These are phyloP conservation scores for Phaffomyces thermotolerans DNA, from an alignment of 805 yeast species.

Conservation along the genomic window DNA sequence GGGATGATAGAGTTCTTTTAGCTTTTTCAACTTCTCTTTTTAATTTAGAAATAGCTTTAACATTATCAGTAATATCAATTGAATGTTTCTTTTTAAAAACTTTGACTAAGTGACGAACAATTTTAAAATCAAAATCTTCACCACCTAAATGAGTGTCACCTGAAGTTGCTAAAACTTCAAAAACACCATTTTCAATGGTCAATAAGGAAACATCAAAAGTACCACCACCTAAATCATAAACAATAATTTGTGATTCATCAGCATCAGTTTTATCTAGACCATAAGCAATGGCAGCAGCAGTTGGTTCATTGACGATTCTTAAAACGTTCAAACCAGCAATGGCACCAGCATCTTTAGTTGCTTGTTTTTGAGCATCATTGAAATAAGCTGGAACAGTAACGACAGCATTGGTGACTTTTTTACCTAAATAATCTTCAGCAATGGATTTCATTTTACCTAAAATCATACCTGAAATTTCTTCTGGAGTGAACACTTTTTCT, in stretches of 20 bases:
- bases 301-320: conserved; percentile 89
- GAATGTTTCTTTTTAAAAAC: conserved; percentile 88
- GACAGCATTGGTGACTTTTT: conserved; percentile 79
- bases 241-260: conserved; percentile 77
- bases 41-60: conserved; percentile 84
- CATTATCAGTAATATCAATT: conserved; percentile 74
- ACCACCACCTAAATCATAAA: conserved; percentile 97
- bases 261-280: conserved; percentile 78
- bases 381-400: conserved; percentile 92
- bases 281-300: conserved; percentile 97
- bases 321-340: conserved; percentile 85
- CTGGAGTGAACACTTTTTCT: conserved; percentile 76
- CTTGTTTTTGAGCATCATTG: conserved; percentile 92
- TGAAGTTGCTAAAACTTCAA: conserved; percentile 88
- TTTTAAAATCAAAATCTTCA: conserved; percentile 89
- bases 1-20: conserved; percentile 90
- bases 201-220: conserved; percentile 88
- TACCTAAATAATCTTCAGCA: conserved; percentile 87
- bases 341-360: conserved; percentile 89
- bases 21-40: conserved; percentile 99
- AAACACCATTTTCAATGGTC: conserved; percentile 85
- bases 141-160: conserved; percentile 98
- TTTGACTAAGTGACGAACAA: conserved; percentile 80
- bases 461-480: conserved; percentile 89
- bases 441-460: conserved; percentile 87